phyloP scores from a whole-genome alignment of 345 rosid species.

The Euclidium syriacum region DNA sequence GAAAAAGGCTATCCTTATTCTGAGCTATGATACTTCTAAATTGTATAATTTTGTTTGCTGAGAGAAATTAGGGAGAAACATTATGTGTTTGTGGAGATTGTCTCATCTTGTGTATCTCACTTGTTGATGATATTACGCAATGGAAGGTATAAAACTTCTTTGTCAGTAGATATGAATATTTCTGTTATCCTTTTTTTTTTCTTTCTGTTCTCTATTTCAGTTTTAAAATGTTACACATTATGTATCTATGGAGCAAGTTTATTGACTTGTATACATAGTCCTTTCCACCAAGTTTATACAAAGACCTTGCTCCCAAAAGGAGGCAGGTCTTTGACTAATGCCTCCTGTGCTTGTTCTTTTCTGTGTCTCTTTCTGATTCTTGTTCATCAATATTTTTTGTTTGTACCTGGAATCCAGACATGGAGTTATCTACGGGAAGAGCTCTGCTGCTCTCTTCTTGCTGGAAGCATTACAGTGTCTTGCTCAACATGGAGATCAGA shows the following conservation, averaged over 20 bases:
- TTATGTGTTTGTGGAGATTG: slow-evolving; percentile 45
- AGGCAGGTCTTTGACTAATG: slow-evolving; percentile 54
- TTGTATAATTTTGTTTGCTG: not conserved
- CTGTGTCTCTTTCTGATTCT: slow-evolving; percentile 18
- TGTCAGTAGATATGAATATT: too few species aligned
- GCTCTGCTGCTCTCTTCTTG: slow-evolving; percentile 70
- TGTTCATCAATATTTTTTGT: slow-evolving; percentile 17
- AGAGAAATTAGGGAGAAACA: slow-evolving; percentile 67
- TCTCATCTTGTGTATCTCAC: slow-evolving; percentile 48
- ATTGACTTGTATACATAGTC: not conserved
- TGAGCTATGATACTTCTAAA: too few species aligned
- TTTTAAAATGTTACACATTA: too few species aligned
- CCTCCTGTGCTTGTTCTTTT: slow-evolving; percentile 14
- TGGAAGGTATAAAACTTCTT: slow-evolving; percentile 56
- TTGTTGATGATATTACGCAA: slow-evolving; percentile 37
- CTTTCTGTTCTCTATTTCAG: too few species aligned
- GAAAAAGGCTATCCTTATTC: too few species aligned
- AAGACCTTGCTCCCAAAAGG: slow-evolving; percentile 46
- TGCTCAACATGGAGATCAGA: slow-evolving; percentile 73
- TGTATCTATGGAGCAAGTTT: too few species aligned
- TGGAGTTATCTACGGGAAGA: slow-evolving; percentile 33
- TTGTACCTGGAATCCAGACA: slow-evolving; percentile 37
- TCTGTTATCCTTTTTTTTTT: too few species aligned
- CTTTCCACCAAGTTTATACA: not conserved
- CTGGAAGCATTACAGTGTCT: slow-evolving; percentile 74